Percentiles rank a stretch among this genome's conserved stretches.
phyloP scores from a whole-genome alignment of 2,329 filamentous ascomycete genomes.

The Chlorencoelia australis region DNA sequence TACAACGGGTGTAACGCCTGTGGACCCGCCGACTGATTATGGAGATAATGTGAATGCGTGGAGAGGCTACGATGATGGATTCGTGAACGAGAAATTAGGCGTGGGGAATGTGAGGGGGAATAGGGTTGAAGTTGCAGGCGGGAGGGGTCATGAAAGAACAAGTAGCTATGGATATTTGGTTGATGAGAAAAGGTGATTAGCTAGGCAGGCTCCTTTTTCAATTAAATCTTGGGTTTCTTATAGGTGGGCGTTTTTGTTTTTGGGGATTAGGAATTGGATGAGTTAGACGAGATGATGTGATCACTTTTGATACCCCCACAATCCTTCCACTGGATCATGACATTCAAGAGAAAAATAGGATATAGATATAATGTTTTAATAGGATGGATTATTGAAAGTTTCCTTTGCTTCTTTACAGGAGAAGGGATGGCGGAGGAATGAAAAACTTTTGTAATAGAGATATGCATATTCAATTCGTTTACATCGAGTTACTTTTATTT shows the following conservation, averaged over 20 bases:
- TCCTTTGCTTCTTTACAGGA: not conserved
- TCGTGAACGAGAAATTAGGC: constrained; percentile 16
- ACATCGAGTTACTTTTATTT: not conserved
- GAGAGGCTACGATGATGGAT: not conserved
- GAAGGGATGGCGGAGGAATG: not conserved
- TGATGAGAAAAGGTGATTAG: constrained; percentile 11
- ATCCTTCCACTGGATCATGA: not conserved
- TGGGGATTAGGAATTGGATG: not conserved
- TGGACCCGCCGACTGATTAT: too few relatives aligned
- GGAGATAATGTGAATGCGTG: constrained; percentile 9
- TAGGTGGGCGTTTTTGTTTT: constrained; percentile 2
- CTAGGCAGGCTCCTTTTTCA: constrained; percentile 1
- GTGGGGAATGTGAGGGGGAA: constrained; percentile 12
- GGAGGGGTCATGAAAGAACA: constrained; percentile 16
- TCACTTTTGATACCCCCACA: not conserved
- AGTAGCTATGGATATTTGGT: constrained; percentile 21
- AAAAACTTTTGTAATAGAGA: constrained; percentile 10
- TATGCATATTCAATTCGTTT: constrained; percentile 8
- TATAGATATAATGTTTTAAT: not conserved
- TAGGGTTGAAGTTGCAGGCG: constrained; percentile 13
- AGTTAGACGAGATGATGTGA: not conserved
- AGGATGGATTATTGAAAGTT: too few relatives aligned
- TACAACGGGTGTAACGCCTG: constrained; percentile 11
- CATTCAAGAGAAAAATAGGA: not conserved
- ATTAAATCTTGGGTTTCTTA: not conserved